Conservation (phyloP, 495 filamentous ascomycete genomes). For the Penicillium macrosclerotiorum region DNA sequence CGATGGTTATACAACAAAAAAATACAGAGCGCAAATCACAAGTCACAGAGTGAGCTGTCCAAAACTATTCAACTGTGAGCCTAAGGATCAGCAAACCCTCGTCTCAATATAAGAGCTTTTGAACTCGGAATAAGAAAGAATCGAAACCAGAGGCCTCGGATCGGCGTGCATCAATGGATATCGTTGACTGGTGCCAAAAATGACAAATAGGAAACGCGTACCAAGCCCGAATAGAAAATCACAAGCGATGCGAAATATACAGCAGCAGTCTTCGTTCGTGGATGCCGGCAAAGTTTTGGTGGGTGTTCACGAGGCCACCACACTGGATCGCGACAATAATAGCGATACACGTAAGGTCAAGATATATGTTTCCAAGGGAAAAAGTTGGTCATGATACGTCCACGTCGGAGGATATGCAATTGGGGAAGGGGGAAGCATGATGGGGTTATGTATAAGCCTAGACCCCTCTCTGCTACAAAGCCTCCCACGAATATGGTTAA, state of each 20-base stretch:
- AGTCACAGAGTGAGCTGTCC: background rate
- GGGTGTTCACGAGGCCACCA: background rate
- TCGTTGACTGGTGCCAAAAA: background rate
- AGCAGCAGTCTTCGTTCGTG: background rate
- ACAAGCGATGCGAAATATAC: too few relatives aligned
- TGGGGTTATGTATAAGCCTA: background rate
- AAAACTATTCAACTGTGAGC: background rate
- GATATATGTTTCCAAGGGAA: too few relatives aligned
- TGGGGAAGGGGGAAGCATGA: too few relatives aligned
- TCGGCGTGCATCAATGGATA: background rate
- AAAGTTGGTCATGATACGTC: too few relatives aligned
- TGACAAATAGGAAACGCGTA: background rate
- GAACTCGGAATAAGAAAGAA: background rate
- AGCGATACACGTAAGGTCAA: background rate
- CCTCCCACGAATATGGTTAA: too few relatives aligned
- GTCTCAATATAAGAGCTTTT: background rate
- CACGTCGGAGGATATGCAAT: too few relatives aligned
- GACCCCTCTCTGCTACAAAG: background rate
- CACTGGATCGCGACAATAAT: background rate
- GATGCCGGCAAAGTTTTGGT: background rate
- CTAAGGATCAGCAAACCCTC: background rate
- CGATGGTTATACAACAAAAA: constrained; percentile 20
- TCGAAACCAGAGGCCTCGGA: background rate
- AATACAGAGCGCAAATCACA: constrained; percentile 1
- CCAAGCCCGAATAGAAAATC: too few relatives aligned